Base-by-base conservation (phyloP, 1,284 basidiomycete genomes). In the Porodaedalea pini region DNA sequence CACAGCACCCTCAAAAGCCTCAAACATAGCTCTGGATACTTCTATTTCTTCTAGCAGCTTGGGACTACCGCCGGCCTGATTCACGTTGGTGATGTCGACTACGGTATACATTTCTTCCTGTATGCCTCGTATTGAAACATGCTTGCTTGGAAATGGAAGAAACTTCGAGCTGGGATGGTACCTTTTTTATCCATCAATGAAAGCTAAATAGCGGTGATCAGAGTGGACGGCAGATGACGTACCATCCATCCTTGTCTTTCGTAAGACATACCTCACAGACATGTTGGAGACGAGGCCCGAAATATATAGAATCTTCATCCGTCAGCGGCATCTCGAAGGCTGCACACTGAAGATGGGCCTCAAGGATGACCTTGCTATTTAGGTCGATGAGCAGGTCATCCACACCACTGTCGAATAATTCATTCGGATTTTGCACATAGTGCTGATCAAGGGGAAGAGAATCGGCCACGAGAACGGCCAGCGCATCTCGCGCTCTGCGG, bases 261-360 rank as follows among this genome's bases (percentile, higher is more conserved):
- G 67, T 71, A 34, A 88, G 78, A 64, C 71, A 76, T 27, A 70
- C 73, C 60, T 81, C 80, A 68, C 80, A 92, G 53, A 84, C 68
- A 60, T 78, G 77, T 41, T 72, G 75, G 68, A 79, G 81, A 57
- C 71, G 67, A 31, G 75, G 75, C 4, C 91, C 93, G 67, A 95
- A 96, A 71, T 88, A 96, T 25, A 70, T 66, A 44, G 76, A 73
- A 63, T 96, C 93, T 21, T 83, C 82, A 0, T 71, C 62, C 11
- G 80, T 82, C 34, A 95, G 66, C 0, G 93, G 93, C 82, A 96
- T 89, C 70, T 96, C 93, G 58, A 86, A 77, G 0, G 85, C 90
- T 3, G 93, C 94, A 65, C 94, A 96, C 69, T 94, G 92, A 5
- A 96, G 71, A 68, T 95, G 93, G 1, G 83, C 86, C 73, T 94